Conservation (phyloP, 75 land plant species). For the Pinus taeda region DNA sequence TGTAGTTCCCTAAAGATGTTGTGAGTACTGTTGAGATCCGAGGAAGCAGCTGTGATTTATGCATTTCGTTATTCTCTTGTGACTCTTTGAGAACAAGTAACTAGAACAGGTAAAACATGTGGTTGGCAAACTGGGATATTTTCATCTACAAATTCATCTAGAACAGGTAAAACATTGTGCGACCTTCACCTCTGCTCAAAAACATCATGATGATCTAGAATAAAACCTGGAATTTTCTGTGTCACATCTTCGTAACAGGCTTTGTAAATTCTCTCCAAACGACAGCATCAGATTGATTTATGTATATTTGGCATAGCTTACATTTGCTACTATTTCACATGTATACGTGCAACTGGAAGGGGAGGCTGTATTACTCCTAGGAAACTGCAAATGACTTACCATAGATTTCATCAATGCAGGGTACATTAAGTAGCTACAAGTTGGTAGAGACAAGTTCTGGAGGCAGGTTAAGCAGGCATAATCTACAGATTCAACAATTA, state of each 20-base stretch:
- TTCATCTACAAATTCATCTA: not conserved
- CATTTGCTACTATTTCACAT: not conserved
- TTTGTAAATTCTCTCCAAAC: not conserved
- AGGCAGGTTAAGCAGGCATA: constrained; percentile 89
- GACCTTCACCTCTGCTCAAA: not conserved
- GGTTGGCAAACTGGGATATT: no score
- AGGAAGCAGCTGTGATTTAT: no score
- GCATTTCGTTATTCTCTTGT: no score
- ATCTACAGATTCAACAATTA: constrained; percentile 80
- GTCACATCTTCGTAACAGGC: not conserved
- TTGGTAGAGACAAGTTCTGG: constrained; percentile 80
- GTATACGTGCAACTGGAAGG: not conserved
- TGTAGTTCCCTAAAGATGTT: no score
- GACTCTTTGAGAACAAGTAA: no score
- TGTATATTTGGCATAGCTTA: not conserved
- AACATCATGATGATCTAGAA: not conserved
- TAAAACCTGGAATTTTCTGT: not conserved
- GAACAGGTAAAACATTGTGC: not conserved
- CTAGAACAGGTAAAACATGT: no score
- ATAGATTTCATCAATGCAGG: constrained; percentile 38
- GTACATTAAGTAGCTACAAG: constrained; percentile 64
- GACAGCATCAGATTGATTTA: not conserved
- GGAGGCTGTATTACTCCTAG: not conserved
- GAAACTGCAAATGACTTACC: not conserved
- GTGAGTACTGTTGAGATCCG: no score